Evolutionary conservation across 768 basidiomycete genomes (phyloP).

Genomic region (Lenzites betulinus): DNA sequence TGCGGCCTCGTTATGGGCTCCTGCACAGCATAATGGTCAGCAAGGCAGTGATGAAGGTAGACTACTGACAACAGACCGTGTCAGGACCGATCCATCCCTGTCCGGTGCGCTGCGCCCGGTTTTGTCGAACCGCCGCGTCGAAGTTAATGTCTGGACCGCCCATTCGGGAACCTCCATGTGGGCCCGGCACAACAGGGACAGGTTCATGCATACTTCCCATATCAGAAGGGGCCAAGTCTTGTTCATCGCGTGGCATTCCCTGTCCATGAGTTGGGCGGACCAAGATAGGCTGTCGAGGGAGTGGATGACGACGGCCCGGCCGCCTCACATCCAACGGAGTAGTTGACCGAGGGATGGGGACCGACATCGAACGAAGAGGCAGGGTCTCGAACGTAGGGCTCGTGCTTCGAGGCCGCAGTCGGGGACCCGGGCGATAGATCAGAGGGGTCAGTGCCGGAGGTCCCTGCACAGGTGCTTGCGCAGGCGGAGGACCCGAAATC

Average conservation of each 20-base stretch:
- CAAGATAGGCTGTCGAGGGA: neutral
- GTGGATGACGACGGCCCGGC: neutral
- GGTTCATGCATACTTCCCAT: slow-evolving; percentile 3
- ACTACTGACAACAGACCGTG: slow-evolving; percentile 6
- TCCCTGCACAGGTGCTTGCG: slow-evolving; percentile 42
- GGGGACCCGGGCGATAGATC: slow-evolving; percentile 50
- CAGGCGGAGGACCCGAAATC: slow-evolving; percentile 44
- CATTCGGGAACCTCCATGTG: neutral
- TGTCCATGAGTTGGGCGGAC: neutral
- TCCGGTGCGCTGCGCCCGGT: slow-evolving; percentile 15
- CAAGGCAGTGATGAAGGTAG: too few relatives aligned
- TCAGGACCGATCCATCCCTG: slow-evolving; percentile 18
- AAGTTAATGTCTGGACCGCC: slow-evolving; percentile 18
- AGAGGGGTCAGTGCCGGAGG: slow-evolving; percentile 60
- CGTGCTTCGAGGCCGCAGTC: slow-evolving; percentile 42
- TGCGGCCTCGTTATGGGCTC: neutral
- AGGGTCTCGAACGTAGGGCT: slow-evolving; percentile 38
- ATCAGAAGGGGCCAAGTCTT: slow-evolving; percentile 9
- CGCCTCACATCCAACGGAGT: neutral
- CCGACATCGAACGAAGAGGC: slow-evolving; percentile 32
- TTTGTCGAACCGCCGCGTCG: slow-evolving; percentile 14
- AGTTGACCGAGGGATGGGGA: slow-evolving; percentile 22
- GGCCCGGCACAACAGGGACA: neutral
- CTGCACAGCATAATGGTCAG: too few relatives aligned
- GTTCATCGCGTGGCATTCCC: neutral